Base-by-base conservation (phyloP, 495 filamentous ascomycete genomes). In the Xylaria grammica region DNA sequence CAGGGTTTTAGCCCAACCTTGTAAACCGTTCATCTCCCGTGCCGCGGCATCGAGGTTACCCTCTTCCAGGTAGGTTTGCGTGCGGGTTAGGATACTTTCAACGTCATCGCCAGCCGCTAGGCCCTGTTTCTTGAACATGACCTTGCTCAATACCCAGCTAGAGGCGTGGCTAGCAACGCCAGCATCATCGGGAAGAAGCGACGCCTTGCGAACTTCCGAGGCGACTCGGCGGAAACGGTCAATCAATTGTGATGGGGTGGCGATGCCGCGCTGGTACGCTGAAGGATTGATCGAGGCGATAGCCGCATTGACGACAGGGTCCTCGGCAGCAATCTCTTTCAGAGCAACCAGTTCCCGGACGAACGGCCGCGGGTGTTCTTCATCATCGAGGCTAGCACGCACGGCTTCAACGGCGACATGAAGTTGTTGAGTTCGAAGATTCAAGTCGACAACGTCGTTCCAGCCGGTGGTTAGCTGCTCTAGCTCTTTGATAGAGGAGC, bases 221-320 rank as follows among this genome's bases (percentile, higher is more conserved):
- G 94, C 91, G n/a, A 99, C 94, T 38, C 92, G 89, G 46, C 95
- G 90, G 88, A 99, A 99, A 57, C 94, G 90, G 75, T 97, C 95
- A 60, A 98, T 88, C 20, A 99, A 89, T 75, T 94, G 89, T 5
- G 91, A 80, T 0, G 89, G 79, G 2, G 91, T 93, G 26, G 93
- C 87, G 62, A 99, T 88, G 65, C 95, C 95, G 51, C 88, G 88
- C 81, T 97, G 94, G 79, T 99, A 99, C 36, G 96, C 93, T 13
- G 85, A 83, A 7, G 95, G 95, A 80, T 95, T 93, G 79, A 99
- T 97, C 59, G 93, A 95, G 3, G 88, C 89, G 69, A 99, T 96
- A 36, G 95, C 95, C 15, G 94, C 94, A 66, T 90, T 86, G 58
- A 97, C 89, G 9, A 97, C 90, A 2, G 90, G 77, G 73, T 97